Base-by-base conservation (phyloP, 352 stramenopile species). In the Hyaloperonospora arabidopsidis region DNA sequence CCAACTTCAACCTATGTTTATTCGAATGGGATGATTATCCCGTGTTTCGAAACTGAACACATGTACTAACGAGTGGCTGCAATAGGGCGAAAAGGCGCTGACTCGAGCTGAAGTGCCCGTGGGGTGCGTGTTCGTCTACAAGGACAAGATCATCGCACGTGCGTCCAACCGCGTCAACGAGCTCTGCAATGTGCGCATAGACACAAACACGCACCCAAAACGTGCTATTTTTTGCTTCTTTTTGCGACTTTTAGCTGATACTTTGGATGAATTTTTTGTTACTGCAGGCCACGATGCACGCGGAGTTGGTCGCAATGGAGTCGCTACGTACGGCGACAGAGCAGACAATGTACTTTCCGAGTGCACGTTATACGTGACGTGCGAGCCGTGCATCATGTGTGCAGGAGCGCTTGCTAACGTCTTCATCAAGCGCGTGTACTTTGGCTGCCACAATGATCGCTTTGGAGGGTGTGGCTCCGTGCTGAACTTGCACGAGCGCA, bases 381-480 rank as follows among this genome's bases (percentile, higher is more conserved):
- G 87, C 34, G 91, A 97, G 68, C 91, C 91, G 5, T 97, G 91
- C 63, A 97, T 97, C 56, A 97, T 97, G 91, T 97, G 91, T 44
- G 89, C 91, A 2, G 74, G 72, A 23, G 90, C 89, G n/a, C 66
- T 97, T 15, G 72, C 76, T 13, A 72, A 87, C 45, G 63, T 96
- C 12, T 73, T 58, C 39, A 86, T 97, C 41, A 55, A 72, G 38
- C 59, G 55, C 6, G 88, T 95, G 44, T 82, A 87, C 34, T 97
- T 96, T 73, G 90, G 90, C 15, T 96, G 86, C 61, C 75, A 87
- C 56, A 97, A 97, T 54, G 86, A 97, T 52, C 86, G 84, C 49
- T 97, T 97, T 65, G 91, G 91, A 47, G 91, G 91, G 28, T 96
- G 85, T 66, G 82, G 90, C 44, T 97, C 90, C 12, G 88, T 97